Evolutionary conservation across 164 flowering plant species (phyloP).

Genomic region (Berberis thunbergii): DNA sequence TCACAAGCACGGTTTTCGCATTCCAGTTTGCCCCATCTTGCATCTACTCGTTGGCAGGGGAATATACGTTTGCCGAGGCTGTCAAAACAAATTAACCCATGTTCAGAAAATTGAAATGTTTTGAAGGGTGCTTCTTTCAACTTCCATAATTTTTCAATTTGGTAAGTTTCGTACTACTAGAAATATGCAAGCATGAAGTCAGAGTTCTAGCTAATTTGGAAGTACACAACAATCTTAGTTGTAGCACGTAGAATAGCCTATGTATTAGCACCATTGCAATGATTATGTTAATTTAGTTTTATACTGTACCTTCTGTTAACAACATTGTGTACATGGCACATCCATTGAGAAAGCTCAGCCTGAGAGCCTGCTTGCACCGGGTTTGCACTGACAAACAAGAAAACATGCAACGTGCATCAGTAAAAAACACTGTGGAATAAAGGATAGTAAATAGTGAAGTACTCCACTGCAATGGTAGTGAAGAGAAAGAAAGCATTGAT

Average conservation of each 20-base stretch:
- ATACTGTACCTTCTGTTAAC: conserved; percentile 74
- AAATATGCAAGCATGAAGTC: too few species aligned
- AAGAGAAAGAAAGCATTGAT: too few species aligned
- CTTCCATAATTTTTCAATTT: too few species aligned
- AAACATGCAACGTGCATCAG: not conserved
- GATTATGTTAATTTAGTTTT: not conserved
- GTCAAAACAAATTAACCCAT: conserved; percentile 11
- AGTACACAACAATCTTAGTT: too few species aligned
- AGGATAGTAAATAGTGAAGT: too few species aligned
- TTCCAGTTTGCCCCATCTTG: conserved; percentile 96
- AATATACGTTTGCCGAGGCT: conserved; percentile 75
- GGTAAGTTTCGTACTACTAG: too few species aligned
- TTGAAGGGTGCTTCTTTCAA: not conserved
- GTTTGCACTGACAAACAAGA: conserved; percentile 46
- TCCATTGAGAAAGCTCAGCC: conserved; percentile 79
- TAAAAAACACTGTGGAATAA: conserved; percentile 14
- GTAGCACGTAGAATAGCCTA: too few species aligned
- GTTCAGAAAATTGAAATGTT: not conserved
- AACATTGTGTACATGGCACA: conserved; percentile 86
- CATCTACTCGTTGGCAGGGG: conserved; percentile 88
- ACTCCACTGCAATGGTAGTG: too few species aligned
- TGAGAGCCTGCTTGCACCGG: conserved; percentile 88
- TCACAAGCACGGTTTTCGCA: conserved; percentile 85
- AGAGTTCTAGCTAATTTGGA: too few species aligned
- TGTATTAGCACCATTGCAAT: too few species aligned